Base-by-base conservation (phyloP, 2,329 filamentous ascomycete genomes). In the Hymenoscyphus fructigenus region DNA sequence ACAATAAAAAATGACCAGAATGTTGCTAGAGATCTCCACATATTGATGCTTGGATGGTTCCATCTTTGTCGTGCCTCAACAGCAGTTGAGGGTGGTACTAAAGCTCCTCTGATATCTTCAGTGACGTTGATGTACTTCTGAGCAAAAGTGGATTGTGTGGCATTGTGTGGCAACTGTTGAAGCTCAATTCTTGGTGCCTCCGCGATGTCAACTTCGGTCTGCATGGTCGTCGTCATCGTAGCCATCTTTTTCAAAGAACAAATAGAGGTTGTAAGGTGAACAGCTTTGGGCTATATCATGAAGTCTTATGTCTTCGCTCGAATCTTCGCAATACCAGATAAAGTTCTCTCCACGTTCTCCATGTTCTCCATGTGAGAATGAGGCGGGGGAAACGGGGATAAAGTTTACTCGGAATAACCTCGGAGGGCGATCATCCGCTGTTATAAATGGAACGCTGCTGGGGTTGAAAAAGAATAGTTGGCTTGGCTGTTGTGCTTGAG, bases 1-100 rank as follows among this genome's bases (percentile, higher is more conserved):
- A 90, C 85, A 36, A 90, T 79, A 23, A 88, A 78, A 68, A 91
- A 86, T 5, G 83, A 82, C 76, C 84, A 85, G 70, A 88, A 85
- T 2, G 86, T 83, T 0, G 85, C 81, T 41, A 84, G 75, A 57
- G 85, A 85, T 47, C 88, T 83, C 69, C 79, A 87, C 4, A 84
- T 77, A 73, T 89, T 91, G 53, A 80, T 79, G 5, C 76, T 73
- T 0, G 88, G 83, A n/a, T 78, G 76, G 71, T 91, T 91, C 90
- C 89, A 92, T 75, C 75, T 78, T 71, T 89, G 84, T 17, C 79
- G 71, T 9, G 65, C 68, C n/a, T 69, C 67, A 3, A 71, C 69
- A 2, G 68, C 70, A 20, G 56, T 60, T 12, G 32, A 50, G 20
- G 67, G 66, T 7, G 68, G 66, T 14, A 34, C 44, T 1, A 55